Conservation (phyloP, 352 stramenopile species). For the Phytophthora crassamura region DNA sequence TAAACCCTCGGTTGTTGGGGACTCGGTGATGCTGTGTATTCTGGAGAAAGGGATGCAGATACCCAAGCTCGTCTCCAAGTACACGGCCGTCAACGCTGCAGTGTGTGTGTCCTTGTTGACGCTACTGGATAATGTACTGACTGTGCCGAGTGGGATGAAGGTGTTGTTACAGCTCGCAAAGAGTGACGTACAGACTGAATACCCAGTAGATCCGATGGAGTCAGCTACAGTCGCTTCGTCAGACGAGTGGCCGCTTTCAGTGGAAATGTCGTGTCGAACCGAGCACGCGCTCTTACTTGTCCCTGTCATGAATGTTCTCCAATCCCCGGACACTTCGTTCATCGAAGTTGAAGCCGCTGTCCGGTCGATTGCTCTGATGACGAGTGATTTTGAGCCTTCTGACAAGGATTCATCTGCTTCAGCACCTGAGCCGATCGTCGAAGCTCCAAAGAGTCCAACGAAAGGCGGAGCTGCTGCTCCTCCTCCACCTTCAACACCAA, state of each 20-base stretch:
- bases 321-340: conserved; percentile 46
- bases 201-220: neutral
- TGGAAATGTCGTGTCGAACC: conserved; percentile 25
- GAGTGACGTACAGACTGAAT: conserved; percentile 8
- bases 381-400: conserved; percentile 21
- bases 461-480: conserved; percentile 16
- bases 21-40: conserved; percentile 40
- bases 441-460: conserved; percentile 20
- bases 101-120: conserved; percentile 47
- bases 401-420: conserved; percentile 12
- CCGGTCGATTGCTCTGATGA: conserved; percentile 36
- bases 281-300: conserved; percentile 41
- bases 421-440: conserved; percentile 17
- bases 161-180: conserved; percentile 42
- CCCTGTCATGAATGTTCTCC: conserved; percentile 48
- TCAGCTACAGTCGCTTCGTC: neutral
- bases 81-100: conserved; percentile 23
- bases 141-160: conserved; percentile 38
- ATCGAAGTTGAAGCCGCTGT: conserved; percentile 56
- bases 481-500: neutral
- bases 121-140: conserved; percentile 41
- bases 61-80: conserved; percentile 31
- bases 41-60: conserved; percentile 38
- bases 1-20: conserved; percentile 31
- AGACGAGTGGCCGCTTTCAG: conserved; percentile 35